Evolutionary conservation across 163 green algal species (phyloP).

Genomic region (Prototheca cutis): DNA sequence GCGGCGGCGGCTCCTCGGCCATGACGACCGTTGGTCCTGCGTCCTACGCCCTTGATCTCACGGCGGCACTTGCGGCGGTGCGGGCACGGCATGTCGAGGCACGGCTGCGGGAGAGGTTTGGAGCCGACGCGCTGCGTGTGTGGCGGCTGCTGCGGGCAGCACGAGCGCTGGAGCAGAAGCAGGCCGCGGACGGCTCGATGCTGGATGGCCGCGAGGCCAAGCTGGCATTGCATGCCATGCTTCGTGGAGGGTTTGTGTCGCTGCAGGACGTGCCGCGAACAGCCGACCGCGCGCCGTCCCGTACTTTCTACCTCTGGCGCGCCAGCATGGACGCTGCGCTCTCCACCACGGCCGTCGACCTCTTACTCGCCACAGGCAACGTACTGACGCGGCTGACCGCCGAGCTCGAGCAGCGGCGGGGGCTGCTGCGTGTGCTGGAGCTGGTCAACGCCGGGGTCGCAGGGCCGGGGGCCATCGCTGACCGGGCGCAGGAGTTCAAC

Average conservation of each 20-base stretch:
- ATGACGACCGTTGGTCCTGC: slow-evolving; percentile 11
- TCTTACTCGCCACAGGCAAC: slow-evolving; percentile 50
- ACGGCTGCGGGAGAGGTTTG: slow-evolving; percentile 29
- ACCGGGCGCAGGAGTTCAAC: slow-evolving; percentile 9
- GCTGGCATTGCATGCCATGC: slow-evolving; percentile 72
- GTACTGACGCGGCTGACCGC: slow-evolving; percentile 41
- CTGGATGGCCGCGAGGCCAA: slow-evolving; percentile 54
- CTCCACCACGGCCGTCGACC: slow-evolving; percentile 29
- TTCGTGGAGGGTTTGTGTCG: slow-evolving; percentile 46
- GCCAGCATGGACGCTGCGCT: slow-evolving; percentile 25
- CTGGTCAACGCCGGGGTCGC: slow-evolving; percentile 11
- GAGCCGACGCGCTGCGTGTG: slow-evolving; percentile 43
- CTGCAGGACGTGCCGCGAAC: slow-evolving; percentile 71
- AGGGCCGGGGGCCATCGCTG: slow-evolving; percentile 8
- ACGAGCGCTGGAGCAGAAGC: slow-evolving; percentile 73
- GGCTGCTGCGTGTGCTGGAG: slow-evolving; percentile 45
- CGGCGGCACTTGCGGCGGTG: slow-evolving; percentile 12
- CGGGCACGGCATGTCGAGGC: slow-evolving; percentile 41
- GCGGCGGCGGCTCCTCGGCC: no score
- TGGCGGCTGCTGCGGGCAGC: slow-evolving; percentile 51
- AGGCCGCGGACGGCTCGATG: slow-evolving; percentile 65
- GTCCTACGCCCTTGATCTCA: slow-evolving; percentile 32
- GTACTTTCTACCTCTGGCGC: slow-evolving; percentile 77
- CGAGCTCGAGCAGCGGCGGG: slow-evolving; percentile 44
- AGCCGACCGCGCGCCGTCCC: slow-evolving; percentile 60